These are phyloP conservation scores for Odontarrhena argentea DNA, from an alignment of 345 rosid genomes.

Conservation along the genomic window DNA sequence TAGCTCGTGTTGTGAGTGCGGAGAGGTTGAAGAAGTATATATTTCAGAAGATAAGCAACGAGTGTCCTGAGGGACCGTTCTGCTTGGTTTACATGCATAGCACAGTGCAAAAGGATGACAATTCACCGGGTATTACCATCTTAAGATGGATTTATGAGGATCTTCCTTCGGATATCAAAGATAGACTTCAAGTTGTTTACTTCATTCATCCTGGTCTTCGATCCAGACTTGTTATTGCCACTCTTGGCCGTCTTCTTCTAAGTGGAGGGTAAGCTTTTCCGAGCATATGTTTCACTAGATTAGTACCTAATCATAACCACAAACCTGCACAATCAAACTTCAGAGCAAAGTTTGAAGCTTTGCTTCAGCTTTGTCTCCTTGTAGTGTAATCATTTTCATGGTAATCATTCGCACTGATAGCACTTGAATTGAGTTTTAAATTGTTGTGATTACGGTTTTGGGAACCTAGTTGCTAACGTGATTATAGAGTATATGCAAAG, in stretches of 20 bases:
- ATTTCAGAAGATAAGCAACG: conserved; percentile 67
- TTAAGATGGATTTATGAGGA: conserved; percentile 97
- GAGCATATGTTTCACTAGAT: conserved; percentile 3
- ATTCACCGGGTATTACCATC: conserved; percentile 77
- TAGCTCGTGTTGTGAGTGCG: conserved; percentile 84
- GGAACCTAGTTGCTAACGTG: no score
- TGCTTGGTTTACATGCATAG: conserved; percentile 84
- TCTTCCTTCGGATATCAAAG: conserved; percentile 68
- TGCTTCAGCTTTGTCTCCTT: neutral
- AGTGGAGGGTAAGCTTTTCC: conserved; percentile 74
- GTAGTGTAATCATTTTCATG: no score
- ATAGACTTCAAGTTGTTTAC: conserved; percentile 76
- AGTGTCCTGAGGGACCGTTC: conserved; percentile 79
- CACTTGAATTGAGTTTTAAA: no score
- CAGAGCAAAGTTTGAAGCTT: conserved; percentile 5
- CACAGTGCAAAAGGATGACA: conserved; percentile 83
- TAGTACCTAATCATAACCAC: neutral
- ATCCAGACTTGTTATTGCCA: conserved; percentile 80
- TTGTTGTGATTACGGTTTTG: no score
- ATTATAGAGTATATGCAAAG: no score
- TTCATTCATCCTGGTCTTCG: conserved; percentile 90
- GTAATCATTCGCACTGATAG: no score
- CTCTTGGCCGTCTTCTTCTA: conserved; percentile 87
- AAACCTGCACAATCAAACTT: neutral
- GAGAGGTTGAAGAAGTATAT: conserved; percentile 83